Base-by-base conservation (phyloP, 306 rosid genomes). In the Quercus gilva region DNA sequence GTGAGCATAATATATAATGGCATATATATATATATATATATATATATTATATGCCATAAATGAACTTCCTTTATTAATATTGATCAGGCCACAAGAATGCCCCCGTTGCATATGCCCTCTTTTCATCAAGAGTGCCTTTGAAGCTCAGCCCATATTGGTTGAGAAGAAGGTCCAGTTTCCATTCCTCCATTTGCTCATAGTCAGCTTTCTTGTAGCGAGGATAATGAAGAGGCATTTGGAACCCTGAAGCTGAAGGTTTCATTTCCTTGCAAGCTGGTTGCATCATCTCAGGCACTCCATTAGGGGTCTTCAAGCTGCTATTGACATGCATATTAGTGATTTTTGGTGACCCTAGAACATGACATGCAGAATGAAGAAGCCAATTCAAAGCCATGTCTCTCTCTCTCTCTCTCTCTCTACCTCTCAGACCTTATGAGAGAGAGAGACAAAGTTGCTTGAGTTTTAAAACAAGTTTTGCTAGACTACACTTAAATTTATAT, bases 221-320 rank as follows among this genome's bases (percentile, higher is more conserved):
- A 81, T 91, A 91, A 74, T 91, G 94, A 78, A 93, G 90, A 78
- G 97, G 94, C 91, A 93, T 91, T 82, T 89, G 88, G 76, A 93
- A 91, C 45, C 81, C 87, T 21, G 87, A 76, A 77, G 49, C 87
- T 25, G 87, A 78, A 77, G 53, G 20, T 18, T 71, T 25, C 4
- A 19, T 33, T 3, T 83, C 77, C 35, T 20, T 69, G 43, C 10
- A 14, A 37, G 11, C 45, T 37, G 45, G 45, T 37, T 37, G 45
- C 45, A 37, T 37, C 45, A 37, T 37, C 21, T 43, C 72, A 14
- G 31, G 65, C 35, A 65, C 73, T 14, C 64, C 18, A 63, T 63
- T 28, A 28, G 43, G 6, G 58, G 31, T 56, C 69, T 84, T 84
- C 6, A 72, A 76, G 53, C 67, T 56, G 31, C 76, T 77, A 76